A percentile compares a stretch with the other conserved stretches of the same genome.
phyloP scores from a whole-genome alignment of 306 rosid species.

The Purshia tridentata region DNA sequence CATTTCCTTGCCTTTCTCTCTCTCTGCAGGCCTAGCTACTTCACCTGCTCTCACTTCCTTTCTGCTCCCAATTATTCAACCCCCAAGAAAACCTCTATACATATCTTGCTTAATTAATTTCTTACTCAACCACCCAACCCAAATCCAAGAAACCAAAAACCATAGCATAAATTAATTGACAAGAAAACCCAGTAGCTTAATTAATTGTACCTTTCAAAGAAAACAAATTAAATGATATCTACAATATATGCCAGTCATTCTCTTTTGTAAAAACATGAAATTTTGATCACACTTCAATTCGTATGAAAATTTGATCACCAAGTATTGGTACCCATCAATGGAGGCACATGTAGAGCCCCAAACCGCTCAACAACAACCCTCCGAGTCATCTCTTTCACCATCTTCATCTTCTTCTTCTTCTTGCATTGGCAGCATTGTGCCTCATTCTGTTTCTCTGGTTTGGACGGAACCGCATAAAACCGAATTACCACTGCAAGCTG shows the following conservation, averaged over 20 bases:
- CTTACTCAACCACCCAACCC: slow-evolving; percentile 38
- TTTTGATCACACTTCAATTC: background rate
- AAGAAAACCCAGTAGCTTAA: background rate
- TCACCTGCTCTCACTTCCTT: slow-evolving; percentile 54
- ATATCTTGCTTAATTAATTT: slow-evolving; percentile 5
- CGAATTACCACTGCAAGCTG: background rate
- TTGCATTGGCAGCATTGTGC: slow-evolving; percentile 19
- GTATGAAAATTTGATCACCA: slow-evolving; percentile 19
- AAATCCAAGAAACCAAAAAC: slow-evolving; percentile 13
- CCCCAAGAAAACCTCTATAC: slow-evolving; percentile 38
- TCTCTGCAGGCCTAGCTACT: slow-evolving; percentile 30
- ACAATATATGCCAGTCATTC: slow-evolving; percentile 7
- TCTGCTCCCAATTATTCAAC: slow-evolving; percentile 31
- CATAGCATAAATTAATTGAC: background rate
- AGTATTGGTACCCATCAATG: slow-evolving; percentile 36
- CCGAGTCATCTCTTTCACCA: slow-evolving; percentile 27
- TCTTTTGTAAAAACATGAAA: slow-evolving; percentile 27
- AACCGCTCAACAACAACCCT: slow-evolving; percentile 22
- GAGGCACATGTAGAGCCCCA: slow-evolving; percentile 33
- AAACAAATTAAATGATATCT: slow-evolving; percentile 23
- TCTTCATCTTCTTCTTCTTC: slow-evolving; percentile 33
- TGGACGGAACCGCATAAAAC: slow-evolving; percentile 28
- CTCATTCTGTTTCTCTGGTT: slow-evolving; percentile 27
- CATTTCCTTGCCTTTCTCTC: slow-evolving; percentile 4
- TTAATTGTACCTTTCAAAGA: slow-evolving; percentile 23